Evolutionary conservation across 169 alveolate genomes (phyloP).

Genomic region (Prorocentrum cordatum): DNA sequence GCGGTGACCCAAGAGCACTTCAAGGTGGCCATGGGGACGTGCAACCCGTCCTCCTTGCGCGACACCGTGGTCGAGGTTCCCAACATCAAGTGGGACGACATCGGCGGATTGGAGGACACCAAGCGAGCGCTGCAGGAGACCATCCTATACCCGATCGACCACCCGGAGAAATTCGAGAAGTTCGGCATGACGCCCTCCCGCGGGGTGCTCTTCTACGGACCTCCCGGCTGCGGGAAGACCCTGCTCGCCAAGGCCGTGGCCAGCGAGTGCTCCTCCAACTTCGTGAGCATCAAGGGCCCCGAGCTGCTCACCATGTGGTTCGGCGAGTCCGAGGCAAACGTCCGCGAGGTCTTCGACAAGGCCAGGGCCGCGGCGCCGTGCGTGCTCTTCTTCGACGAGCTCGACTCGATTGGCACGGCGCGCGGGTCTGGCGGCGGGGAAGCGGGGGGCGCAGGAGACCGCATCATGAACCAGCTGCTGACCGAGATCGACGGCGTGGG

Average conservation of each 20-base stretch:
- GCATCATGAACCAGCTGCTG: slow-evolving; percentile 97
- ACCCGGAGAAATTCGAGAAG: slow-evolving; percentile 78
- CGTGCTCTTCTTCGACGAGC: slow-evolving; percentile 98
- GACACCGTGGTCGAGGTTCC: slow-evolving; percentile 86
- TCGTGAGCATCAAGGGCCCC: slow-evolving; percentile 98
- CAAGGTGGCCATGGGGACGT: slow-evolving; percentile 88
- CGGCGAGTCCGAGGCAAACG: slow-evolving; percentile 99
- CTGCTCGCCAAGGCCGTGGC: slow-evolving; percentile 99
- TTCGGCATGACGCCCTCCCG: slow-evolving; percentile 89
- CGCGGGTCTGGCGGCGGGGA: slow-evolving; percentile 80
- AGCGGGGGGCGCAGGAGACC: slow-evolving; percentile 98
- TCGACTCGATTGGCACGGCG: slow-evolving; percentile 94
- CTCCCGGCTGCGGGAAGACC: slow-evolving; percentile 99
- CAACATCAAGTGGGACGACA: slow-evolving; percentile 92
- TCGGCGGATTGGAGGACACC: slow-evolving; percentile 92
- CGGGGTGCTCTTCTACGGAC: slow-evolving; percentile 98
- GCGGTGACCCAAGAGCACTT: slow-evolving; percentile 73
- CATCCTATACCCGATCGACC: slow-evolving; percentile 95
- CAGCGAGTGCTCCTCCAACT: slow-evolving; percentile 94
- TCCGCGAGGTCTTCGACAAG: slow-evolving; percentile 99
- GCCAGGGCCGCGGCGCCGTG: slow-evolving; percentile 97
- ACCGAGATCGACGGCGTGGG: slow-evolving; percentile 99
- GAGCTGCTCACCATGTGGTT: slow-evolving; percentile 98
- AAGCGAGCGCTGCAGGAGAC: slow-evolving; percentile 83
- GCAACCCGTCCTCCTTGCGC: slow-evolving; percentile 94